Percentiles rank a stretch among this genome's conserved stretches.
phyloP scores from a whole-genome alignment of 805 yeast species.

The Starmerella apis region DNA sequence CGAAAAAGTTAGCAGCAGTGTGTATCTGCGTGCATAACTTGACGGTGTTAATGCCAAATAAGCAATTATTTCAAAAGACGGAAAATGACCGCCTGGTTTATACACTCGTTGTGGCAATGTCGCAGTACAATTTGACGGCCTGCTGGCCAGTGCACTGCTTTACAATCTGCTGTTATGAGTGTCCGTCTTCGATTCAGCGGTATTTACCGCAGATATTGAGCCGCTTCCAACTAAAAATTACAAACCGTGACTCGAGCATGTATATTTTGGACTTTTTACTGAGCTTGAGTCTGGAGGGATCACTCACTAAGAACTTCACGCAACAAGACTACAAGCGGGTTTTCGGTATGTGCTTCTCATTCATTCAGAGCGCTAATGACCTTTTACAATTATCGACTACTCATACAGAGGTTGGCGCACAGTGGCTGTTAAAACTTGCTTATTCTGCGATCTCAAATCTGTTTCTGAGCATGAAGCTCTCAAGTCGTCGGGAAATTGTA shows the following conservation, averaged over 20 bases:
- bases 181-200: constrained; percentile 62
- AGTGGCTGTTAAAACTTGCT: constrained; percentile 53
- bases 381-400: constrained; percentile 12
- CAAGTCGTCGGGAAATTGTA: constrained; percentile 49
- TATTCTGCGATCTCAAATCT: constrained; percentile 59
- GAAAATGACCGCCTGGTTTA: constrained; percentile 57
- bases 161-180: constrained; percentile 68
- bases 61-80: constrained; percentile 40
- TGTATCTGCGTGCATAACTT: constrained; percentile 43
- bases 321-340: constrained; percentile 68
- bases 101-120: constrained; percentile 49
- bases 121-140: constrained; percentile 54
- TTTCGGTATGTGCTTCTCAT: constrained; percentile 73
- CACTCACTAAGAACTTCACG: constrained; percentile 59
- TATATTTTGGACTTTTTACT: constrained; percentile 67
- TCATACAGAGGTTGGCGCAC: constrained; percentile 36
- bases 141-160: constrained; percentile 68
- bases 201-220: constrained; percentile 57
- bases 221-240: constrained; percentile 63
- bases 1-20: constrained; percentile 33
- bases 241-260: constrained; percentile 56
- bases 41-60: constrained; percentile 45
- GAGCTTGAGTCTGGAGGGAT: constrained; percentile 55
- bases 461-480: constrained; percentile 54
- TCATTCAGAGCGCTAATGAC: constrained; percentile 61